Conservation (phyloP, 2,329 filamentous ascomycete species). For the Sporothrix curviconia region DNA sequence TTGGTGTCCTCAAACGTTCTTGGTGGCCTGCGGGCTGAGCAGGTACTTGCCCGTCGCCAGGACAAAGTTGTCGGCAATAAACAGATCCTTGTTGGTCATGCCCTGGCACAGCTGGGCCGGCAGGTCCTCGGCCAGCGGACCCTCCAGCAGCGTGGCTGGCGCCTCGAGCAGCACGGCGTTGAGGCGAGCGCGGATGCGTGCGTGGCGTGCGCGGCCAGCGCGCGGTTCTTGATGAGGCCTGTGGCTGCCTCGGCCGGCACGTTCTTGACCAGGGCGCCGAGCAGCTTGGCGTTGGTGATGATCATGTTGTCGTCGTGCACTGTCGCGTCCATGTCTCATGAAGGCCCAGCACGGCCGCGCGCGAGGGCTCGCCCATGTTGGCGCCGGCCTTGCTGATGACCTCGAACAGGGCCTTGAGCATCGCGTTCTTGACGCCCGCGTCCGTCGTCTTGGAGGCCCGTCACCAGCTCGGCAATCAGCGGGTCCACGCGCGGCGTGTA, state of each 20-base stretch:
- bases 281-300: constrained; percentile 82
- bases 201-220: constrained; percentile 69
- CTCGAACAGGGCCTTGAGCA: constrained; percentile 94
- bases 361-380: constrained; percentile 90
- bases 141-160: constrained; percentile 59
- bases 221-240: constrained; percentile 58
- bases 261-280: constrained; percentile 85
- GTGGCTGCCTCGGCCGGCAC: constrained; percentile 65
- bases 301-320: constrained; percentile 71
- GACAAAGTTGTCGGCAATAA: constrained; percentile 80
- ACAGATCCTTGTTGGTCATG: constrained; percentile 67
- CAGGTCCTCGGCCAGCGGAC: constrained; percentile 63
- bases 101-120: constrained; percentile 73
- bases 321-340: constrained; percentile 72
- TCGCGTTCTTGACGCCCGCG: constrained; percentile 80
- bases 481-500: constrained; percentile 93
- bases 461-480: constrained; percentile 82
- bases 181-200: constrained; percentile 77
- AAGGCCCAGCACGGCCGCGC: constrained; percentile 81
- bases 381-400: constrained; percentile 90
- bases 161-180: constrained; percentile 86
- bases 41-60: constrained; percentile 88
- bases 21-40: constrained; percentile 57
- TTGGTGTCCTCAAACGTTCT: constrained; percentile 72
- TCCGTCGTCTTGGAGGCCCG: constrained; percentile 91